These are phyloP conservation scores for Pythium rhizo-oryzae DNA, from an alignment of 352 stramenopile genomes.

Conservation along the genomic window DNA sequence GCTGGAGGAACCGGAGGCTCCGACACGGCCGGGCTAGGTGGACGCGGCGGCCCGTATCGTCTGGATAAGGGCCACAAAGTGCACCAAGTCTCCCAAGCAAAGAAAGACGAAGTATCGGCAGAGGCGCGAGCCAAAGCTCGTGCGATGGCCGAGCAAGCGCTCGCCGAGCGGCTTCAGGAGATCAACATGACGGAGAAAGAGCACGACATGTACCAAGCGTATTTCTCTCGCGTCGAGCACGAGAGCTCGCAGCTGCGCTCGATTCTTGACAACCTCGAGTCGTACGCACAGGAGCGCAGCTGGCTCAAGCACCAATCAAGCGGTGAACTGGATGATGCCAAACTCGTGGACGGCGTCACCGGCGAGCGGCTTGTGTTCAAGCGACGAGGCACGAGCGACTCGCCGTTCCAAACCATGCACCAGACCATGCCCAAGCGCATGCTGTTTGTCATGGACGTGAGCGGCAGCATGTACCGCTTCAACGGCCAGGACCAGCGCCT, in stretches of 20 bases:
- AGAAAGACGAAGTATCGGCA: slow-evolving; percentile 92
- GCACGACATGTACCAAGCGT: slow-evolving; percentile 78
- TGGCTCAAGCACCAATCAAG: slow-evolving; percentile 94
- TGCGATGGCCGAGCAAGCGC: slow-evolving; percentile 75
- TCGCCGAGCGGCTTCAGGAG: slow-evolving; percentile 64
- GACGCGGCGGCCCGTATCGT: slow-evolving; percentile 93
- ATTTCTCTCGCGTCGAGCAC: slow-evolving; percentile 70
- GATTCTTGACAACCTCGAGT: slow-evolving; percentile 86
- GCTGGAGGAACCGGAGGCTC: slow-evolving; percentile 92
- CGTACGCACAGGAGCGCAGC: slow-evolving; percentile 80
- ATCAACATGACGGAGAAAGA: slow-evolving; percentile 89
- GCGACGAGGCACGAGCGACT: slow-evolving; percentile 70
- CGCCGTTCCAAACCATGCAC: slow-evolving; percentile 35
- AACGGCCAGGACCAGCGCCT: slow-evolving; percentile 93
- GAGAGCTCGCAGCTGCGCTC: slow-evolving; percentile 79
- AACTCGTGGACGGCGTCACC: slow-evolving; percentile 93
- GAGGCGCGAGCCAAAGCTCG: slow-evolving; percentile 67
- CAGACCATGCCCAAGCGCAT: slow-evolving; percentile 78
- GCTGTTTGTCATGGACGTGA: slow-evolving; percentile 94
- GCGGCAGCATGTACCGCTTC: slow-evolving; percentile 93
- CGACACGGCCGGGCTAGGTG: slow-evolving; percentile 93
- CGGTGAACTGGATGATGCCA: slow-evolving; percentile 96
- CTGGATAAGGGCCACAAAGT: slow-evolving; percentile 94
- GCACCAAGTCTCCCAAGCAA: slow-evolving; percentile 95
- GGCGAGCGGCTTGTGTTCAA: slow-evolving; percentile 95